A percentile compares a stretch with the other conserved stretches of the same genome.
These are phyloP conservation scores for Thraustotheca clavata DNA, from an alignment of 352 stramenopile genomes.

Conservation along the genomic window DNA sequence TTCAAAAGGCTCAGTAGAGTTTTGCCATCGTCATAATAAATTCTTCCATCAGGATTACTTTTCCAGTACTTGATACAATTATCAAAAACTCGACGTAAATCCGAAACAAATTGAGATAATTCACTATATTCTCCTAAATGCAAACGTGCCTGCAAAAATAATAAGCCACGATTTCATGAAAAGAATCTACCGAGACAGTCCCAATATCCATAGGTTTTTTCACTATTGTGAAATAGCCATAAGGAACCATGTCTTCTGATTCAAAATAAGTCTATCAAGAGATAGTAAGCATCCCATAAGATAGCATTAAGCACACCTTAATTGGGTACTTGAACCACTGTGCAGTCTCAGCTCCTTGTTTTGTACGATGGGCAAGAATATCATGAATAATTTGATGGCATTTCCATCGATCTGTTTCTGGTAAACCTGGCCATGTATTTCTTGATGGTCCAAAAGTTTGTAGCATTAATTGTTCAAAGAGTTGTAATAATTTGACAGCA, in stretches of 20 bases:
- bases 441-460: constrained; percentile 56
- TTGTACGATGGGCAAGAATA: constrained; percentile 55
- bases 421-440: constrained; percentile 50
- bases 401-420: constrained; percentile 53
- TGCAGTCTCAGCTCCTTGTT: constrained; percentile 59
- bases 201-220: constrained; percentile 76
- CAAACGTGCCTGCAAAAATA: constrained; percentile 29
- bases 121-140: constrained; percentile 63
- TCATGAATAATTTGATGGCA: constrained; percentile 78
- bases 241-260: constrained; percentile 71
- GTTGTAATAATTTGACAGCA: constrained; percentile 73
- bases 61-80: constrained; percentile 82
- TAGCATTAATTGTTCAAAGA: constrained; percentile 40
- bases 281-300: not conserved
- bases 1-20: constrained; percentile 47
- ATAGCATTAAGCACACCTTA: constrained; percentile 1
- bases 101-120: constrained; percentile 42
- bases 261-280: constrained; percentile 61
- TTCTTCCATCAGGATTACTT: constrained; percentile 55
- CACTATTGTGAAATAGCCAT: constrained; percentile 74
- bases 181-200: constrained; percentile 39
- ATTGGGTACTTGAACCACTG: constrained; percentile 86
- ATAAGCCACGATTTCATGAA: not conserved
- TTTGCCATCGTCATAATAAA: constrained; percentile 70
- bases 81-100: constrained; percentile 74